Conservation (phyloP, 306 rosid genomes). For the Vicia villosa region DNA sequence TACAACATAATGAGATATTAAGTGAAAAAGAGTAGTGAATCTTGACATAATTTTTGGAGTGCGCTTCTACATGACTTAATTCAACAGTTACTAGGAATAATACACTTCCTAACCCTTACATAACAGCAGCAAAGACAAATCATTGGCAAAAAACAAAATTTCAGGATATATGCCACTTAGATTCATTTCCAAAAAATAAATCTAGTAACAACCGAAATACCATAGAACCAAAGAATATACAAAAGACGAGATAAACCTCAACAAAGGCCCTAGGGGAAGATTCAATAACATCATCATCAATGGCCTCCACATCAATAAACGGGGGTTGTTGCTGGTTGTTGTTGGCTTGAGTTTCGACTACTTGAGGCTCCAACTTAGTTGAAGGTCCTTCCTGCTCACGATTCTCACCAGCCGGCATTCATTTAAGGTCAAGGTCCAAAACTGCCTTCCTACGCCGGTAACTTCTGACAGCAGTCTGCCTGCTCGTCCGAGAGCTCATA, state of each 20-base stretch:
- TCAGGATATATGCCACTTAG: conserved; percentile 1
- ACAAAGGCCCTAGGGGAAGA: no score
- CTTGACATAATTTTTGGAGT: no score
- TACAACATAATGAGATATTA: no score
- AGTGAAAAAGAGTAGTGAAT: no score
- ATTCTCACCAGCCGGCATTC: conserved; percentile 31
- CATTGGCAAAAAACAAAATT: conserved; percentile 8
- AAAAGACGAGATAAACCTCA: no score
- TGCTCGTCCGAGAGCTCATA: conserved; percentile 44
- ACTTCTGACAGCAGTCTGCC: conserved; percentile 37
- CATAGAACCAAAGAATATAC: no score
- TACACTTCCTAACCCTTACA: background rate
- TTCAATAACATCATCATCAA: no score
- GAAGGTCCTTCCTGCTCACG: conserved; percentile 50
- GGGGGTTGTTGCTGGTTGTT: no score
- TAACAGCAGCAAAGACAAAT: background rate
- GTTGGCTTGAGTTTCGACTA: conserved; percentile 28
- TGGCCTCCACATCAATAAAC: conserved; percentile 78
- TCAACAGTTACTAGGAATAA: background rate
- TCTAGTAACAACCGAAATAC: no score
- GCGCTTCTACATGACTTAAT: background rate
- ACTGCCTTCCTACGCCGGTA: conserved; percentile 46
- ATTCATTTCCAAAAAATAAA: conserved; percentile 15
- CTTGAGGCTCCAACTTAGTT: conserved; percentile 30
- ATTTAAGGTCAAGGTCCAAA: conserved; percentile 47